Base-by-base conservation (phyloP, 192 early-diverging fungal genomes). In the Entomortierella lignicola region DNA sequence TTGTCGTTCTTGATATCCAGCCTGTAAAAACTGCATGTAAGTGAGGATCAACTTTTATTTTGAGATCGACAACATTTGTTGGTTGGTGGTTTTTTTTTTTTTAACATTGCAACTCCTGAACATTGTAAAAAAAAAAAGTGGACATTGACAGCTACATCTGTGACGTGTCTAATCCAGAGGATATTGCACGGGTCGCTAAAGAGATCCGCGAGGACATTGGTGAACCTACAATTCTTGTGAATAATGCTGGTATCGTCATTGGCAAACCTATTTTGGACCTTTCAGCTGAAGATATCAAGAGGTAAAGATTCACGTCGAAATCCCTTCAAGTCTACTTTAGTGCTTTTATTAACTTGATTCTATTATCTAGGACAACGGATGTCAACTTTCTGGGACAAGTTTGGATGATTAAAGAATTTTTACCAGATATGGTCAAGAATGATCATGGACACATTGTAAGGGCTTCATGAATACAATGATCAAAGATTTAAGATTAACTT, bases 391-490 rank as follows among this genome's bases (percentile, higher is more conserved):
- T 94, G 29, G 86, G 90, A n/a, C 89, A 92, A 31, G 91, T 93
- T 44, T 92, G 86, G 71, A 82, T 91, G n/a, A 85, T 89, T 59
- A 91, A 91, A 71, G 87, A 88, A 27, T 94, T 94, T 70, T 77
- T 95, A 60, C 92, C 93, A 12, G 86, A 83, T 17, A 92, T 96
- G 90, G 65, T 95, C n/a, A 82, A 85, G 32, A 71, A 69, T 25
- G 86, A 91, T 63, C 86, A 89, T 32, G 95, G 95, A 27, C 94
- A 95, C 66, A 91, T 96, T 68, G 92, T 95, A 80, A 72, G 85
- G 5, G 44, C 17, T 47, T 20, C 44, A 47, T 20, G 15, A 15
- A 42, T 42, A 13, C 6, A 13, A 10, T 42, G 39, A 10, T 42
- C 39, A 6, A 42, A 10, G 39, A 6, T 42, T 42, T 10, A 42